phyloP scores from a whole-genome alignment of 306 rosid genomes.

The Benincasa hispida region DNA sequence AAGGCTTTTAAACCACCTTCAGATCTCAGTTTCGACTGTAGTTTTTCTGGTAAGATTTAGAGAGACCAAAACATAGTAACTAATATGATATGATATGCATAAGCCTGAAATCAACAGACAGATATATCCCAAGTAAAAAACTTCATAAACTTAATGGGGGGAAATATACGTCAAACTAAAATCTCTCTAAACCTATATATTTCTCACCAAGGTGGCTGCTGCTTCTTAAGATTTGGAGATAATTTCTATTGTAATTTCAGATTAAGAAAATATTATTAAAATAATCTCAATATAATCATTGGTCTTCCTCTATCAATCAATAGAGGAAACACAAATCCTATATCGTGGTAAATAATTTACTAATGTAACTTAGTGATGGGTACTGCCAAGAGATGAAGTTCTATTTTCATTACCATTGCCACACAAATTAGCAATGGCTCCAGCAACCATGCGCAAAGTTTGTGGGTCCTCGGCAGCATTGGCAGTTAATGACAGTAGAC shows the following conservation, averaged over 20 bases:
- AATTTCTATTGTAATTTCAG: background rate
- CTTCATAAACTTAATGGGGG: background rate
- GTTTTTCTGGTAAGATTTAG: slow-evolving; percentile 37
- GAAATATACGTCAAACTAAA: background rate
- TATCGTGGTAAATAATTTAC: background rate
- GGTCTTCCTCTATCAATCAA: background rate
- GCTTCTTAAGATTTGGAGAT: background rate
- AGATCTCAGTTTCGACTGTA: slow-evolving; percentile 64
- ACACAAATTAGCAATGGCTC: slow-evolving; percentile 92
- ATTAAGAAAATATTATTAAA: background rate
- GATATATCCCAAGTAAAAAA: background rate
- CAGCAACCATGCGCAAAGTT: slow-evolving; percentile 97
- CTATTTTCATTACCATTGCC: slow-evolving; percentile 69
- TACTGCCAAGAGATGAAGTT: background rate
- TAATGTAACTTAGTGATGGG: background rate
- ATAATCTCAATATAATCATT: background rate
- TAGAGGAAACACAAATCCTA: background rate
- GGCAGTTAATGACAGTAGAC: slow-evolving; percentile 79
- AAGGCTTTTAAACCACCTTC: slow-evolving; percentile 95
- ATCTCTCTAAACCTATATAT: background rate
- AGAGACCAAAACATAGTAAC: slow-evolving; percentile 1
- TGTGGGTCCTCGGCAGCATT: slow-evolving; percentile 97
- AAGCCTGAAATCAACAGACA: background rate
- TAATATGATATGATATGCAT: background rate
- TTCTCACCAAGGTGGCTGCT: background rate